These are phyloP conservation scores for Dactylellina sp. DNA, from an alignment of 2,329 filamentous ascomycete species.

Conservation along the genomic window DNA sequence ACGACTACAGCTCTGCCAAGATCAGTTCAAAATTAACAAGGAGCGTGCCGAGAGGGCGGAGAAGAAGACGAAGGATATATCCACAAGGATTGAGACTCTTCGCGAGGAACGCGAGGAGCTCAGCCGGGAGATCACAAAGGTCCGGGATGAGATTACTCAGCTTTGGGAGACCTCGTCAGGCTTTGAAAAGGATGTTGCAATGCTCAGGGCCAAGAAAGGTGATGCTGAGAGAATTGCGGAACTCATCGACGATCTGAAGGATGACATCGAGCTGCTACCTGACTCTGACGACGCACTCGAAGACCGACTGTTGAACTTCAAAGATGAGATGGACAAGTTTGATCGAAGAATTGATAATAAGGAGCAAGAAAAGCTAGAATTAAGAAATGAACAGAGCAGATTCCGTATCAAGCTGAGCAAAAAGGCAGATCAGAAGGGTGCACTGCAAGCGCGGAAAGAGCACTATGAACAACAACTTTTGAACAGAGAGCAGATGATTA, in stretches of 20 bases:
- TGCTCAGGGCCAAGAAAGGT: constrained; percentile 18
- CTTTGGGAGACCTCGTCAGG: constrained; percentile 32
- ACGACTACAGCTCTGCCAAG: constrained; percentile 78
- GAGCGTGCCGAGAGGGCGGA: constrained; percentile 77
- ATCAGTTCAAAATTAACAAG: constrained; percentile 83
- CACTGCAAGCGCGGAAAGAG: constrained; percentile 84
- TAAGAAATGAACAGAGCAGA: constrained; percentile 35
- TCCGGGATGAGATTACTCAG: constrained; percentile 33
- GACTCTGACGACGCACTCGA: constrained; percentile 49
- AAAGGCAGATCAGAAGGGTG: constrained; percentile 73
- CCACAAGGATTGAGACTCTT: constrained; percentile 36
- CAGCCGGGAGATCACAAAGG: constrained; percentile 37
- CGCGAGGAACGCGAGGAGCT: constrained; percentile 49
- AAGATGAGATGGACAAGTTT: constrained; percentile 51
- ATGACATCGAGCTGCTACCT: constrained; percentile 36
- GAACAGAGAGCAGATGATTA: constrained; percentile 78
- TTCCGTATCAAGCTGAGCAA: constrained; percentile 26
- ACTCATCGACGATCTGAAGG: constrained; percentile 39
- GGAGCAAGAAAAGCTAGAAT: constrained; percentile 33
- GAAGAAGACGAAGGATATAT: constrained; percentile 47
- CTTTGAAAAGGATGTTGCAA: constrained; percentile 40
- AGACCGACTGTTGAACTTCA: constrained; percentile 44
- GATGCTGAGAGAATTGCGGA: constrained; percentile 24
- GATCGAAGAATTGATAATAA: constrained; percentile 28
- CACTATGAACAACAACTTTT: constrained; percentile 84